phyloP scores from a whole-genome alignment of 148 eudicot genomes.

The Diospyros kaki region DNA sequence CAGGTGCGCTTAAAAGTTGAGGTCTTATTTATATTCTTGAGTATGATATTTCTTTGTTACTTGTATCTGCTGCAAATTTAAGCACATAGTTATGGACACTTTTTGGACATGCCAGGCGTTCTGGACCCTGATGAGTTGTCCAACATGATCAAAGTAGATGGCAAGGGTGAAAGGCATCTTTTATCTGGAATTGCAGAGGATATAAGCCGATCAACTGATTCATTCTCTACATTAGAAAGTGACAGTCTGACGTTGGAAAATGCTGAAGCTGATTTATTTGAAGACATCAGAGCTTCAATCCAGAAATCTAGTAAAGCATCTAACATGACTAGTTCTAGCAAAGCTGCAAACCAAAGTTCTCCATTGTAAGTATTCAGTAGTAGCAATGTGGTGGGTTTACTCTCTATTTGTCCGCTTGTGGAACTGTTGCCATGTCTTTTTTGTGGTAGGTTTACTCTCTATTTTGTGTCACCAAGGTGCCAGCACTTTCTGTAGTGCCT shows the following conservation, averaged over 20 bases:
- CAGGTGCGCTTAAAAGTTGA: conserved; percentile 43
- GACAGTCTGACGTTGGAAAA: conserved; percentile 68
- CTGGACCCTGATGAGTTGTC: conserved; percentile 91
- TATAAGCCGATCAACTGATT: conserved; percentile 66
- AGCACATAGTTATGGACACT: neutral
- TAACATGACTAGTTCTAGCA: conserved; percentile 21
- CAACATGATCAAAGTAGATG: conserved; percentile 66
- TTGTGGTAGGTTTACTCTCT: too few species aligned
- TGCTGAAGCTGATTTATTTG: conserved; percentile 78
- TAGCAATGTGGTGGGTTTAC: neutral
- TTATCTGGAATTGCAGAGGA: conserved; percentile 90
- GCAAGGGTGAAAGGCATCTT: conserved; percentile 27
- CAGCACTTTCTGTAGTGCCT: neutral
- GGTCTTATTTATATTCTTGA: neutral
- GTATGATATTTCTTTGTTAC: neutral
- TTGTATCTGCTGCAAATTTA: neutral
- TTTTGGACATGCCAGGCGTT: conserved; percentile 51
- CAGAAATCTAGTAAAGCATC: conserved; percentile 63
- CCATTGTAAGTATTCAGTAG: conserved; percentile 38
- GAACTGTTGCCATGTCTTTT: conserved; percentile 2
- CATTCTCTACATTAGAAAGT: conserved; percentile 71
- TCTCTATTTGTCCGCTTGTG: neutral
- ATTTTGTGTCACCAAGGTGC: neutral
- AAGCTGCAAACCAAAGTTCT: conserved; percentile 16
- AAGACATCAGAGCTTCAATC: conserved; percentile 94